Base-by-base conservation (phyloP, 2,329 filamentous ascomycete genomes). In the Clonostachys rosea region DNA sequence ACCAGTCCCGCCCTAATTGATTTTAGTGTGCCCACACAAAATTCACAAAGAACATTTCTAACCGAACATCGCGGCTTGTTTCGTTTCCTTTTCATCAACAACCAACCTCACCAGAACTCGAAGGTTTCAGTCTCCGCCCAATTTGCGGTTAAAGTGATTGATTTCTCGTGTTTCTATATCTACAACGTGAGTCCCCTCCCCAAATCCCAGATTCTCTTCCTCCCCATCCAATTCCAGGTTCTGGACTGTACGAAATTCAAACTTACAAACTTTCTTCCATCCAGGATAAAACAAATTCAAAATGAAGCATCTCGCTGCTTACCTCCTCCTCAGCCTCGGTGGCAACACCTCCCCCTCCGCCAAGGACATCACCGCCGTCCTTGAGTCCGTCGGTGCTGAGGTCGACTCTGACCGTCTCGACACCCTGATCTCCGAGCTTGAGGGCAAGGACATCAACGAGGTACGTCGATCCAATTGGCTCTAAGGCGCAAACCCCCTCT, bases 281-380 rank as follows among this genome's bases (percentile, higher is more conserved):
- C n/a, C 40, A 14, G 8, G 34, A 43, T 13, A 18, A 34, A 47
- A 37, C 35, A 67, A 72, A 67, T 61, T 63, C 73, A 95, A 86
- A 90, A 97, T 99, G 94, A 97, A 99, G 91, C 87, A 97, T 80
- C 87, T 99, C 80, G 94, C 94, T 72, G 92, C 94, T 72, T 97
- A 95, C 85, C 91, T 99, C 69, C 92, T 99, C 70, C 89, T 97
- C 74, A 77, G 79, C 78, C 87, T 97, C 63, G 92, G 83, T 72
- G 94, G 94, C 78, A 97, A 96, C 84, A 73, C 81, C 78, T 84
- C 84, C 56, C 94, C 94, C 63, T 91, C 88, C 57, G 89, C 88
- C 64, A 73, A 74, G 59, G 91, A 97, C 70, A 77, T 99, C 83
- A 94, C 89, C 81, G 70, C 67, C 55, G 91, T 99, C 65, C 89